Base-by-base conservation (phyloP, 768 basidiomycete species). In the Hemileccinum impolitum region DNA sequence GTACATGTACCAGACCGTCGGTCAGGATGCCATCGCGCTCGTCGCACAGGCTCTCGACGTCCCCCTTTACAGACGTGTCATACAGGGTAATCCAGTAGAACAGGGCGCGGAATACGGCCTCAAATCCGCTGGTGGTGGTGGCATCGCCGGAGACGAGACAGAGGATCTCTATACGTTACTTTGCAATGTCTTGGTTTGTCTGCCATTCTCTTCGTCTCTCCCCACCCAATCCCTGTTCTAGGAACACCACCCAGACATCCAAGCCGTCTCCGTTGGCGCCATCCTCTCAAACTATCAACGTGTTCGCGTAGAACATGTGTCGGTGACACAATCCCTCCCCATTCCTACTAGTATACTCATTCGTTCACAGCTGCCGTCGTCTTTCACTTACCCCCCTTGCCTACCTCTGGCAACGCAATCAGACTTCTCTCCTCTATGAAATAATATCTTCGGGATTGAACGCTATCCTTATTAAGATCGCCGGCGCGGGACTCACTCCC, bases 1-100 rank as follows among this genome's bases (percentile, higher is more conserved):
- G 19, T 98, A 93, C 72, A 76, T 99, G 67, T 99, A 97, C 68
- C 96, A 99, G 67, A 97, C 95, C n/a, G 94, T 99, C 23, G 96
- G 94, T 1, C 94, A 97, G 63, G 90, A 93, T 49, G 91, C 92
- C 15, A 85, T 98, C 50, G 83, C 90, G 42, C 75, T 87, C 43
- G 85, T 98, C 47, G 94, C 93, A 18, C 74, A 75, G 43, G 91
- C 95, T 2, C 74, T 98, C 48, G 86, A 82, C 14, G 81, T 95
- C 2, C 96, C 96, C 9, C 76, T 98, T 10, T 90, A 87, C 71
- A 79, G 90, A 25, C 77, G 79, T 49, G 74, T 90, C 26, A 98
- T 99, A 52, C 74, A 72, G 9, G 96, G 96, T 1, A 74, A 75
- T 25, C 87, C 96, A 2, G 67, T 97, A 10, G 84, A 90, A 45